Evolutionary conservation across 371 early-diverging fungal genomes (phyloP), one percentile per base, ranked within the genome.

Genomic region (Circinella minor): DNA sequence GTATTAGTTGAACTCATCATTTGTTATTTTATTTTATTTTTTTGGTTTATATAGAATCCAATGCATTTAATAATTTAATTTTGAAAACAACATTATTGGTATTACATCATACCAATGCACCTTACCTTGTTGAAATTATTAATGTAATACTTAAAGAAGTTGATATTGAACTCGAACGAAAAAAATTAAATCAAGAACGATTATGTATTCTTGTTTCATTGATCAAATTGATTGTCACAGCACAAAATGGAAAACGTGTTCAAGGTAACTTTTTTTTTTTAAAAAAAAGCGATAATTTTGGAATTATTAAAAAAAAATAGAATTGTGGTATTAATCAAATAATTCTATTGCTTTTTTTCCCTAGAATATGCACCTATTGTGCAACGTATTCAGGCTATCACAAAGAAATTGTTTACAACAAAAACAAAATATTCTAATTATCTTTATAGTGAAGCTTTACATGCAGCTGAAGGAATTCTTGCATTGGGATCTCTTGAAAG

Each of bases 401-500:
- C 84, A 10, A 75, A 77, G 39, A 27, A 46, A n/a, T 36, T 81
- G 1, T 77, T 81, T 48, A 66, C 67, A 38, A 27, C 14, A 46
- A 38, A 27, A 9, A 36, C 60, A 8, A 38, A 64, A 3, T 72
- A 71, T 46, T 61, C 76, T 55, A 65, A 71, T 14, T 68, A 68
- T 38, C 61, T 73, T 15, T 72, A 72, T 55, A 74, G 70, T 8
- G 78, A 79, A 67, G 61, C 74, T 8, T 59, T 81, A 13, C 71
- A 77, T 39, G 65, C 77, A 5, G 51, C 77, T 3, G 68, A 70
- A 17, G 77, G 76, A 18, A 61, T 89, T 9, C 74, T 93, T 34
- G 74, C 84, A 18, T 86, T 87, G 57, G 83, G 89, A n/a, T 77
- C 86, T 1, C 69, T 92, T 59, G 86, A 91, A 54, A 83, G 86